Base-by-base conservation (phyloP, 805 yeast species). In the Yarrowia sp. region DNA sequence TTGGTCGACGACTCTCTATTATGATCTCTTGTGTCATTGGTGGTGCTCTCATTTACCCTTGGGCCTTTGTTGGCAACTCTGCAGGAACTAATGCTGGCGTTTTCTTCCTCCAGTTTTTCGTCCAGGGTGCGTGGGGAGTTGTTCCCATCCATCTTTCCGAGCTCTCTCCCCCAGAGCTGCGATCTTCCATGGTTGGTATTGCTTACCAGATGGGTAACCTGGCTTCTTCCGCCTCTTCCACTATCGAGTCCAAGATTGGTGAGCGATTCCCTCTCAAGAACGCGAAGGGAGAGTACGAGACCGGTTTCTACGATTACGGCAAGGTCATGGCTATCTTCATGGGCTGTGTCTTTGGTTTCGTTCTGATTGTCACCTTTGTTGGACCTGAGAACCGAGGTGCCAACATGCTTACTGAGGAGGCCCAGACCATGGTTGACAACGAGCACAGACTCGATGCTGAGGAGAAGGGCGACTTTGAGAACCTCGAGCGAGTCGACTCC, bases 141-240 rank as follows among this genome's bases (percentile, higher is more conserved):
- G 80, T 85, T 15, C 91, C 92, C 17, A 83, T 87, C 44, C 87
- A 87, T 76, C 78, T 89, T 47, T 79, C 87, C 36, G 93, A 89
- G 76, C 79, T 88, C 58, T 83, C 90, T 14, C 88, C 87, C 68
- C 87, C 89, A n/a, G 84, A 85, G 40, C 84, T 85, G 75, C 80
- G 90, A 73, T 81, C 91, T 0, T 81, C 88, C 70, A 81, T 87
- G 61, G 83, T 84, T 67, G 90, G 92, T 67, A 76, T 86, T 33
- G 82, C 86, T 10, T 88, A 88, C 74, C 92, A 88, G 77, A 81
- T 88, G 69, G 92, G 92, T 79, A 88, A 88, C 75, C 81, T 89
- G 73, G 90, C 88, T 0, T 85, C 90, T 3, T 83, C 89, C 20
- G 92, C 91, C 0, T 84, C 90, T 2, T 83, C 89, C 19, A 88